phyloP scores from a whole-genome alignment of 257 asterid genomes.

The Hygrophila difformis region DNA sequence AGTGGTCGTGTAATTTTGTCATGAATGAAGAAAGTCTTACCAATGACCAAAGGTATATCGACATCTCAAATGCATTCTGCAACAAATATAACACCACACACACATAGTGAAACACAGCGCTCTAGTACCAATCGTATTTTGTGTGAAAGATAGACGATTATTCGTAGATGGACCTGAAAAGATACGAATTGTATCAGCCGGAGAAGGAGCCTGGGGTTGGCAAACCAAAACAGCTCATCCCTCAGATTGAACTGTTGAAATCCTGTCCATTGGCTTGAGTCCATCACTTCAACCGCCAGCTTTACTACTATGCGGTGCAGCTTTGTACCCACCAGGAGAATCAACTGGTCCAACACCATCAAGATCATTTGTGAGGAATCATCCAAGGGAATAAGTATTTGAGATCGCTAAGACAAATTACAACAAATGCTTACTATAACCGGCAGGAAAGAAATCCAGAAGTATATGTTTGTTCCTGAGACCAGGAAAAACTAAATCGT shows the following conservation, averaged over 20 bases:
- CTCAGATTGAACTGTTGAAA: conserved; percentile 58
- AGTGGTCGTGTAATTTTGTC: no score
- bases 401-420: not conserved
- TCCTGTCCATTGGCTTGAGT: conserved; percentile 47
- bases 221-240: conserved; percentile 96
- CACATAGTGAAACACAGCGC: not conserved
- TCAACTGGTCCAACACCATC: conserved; percentile 38
- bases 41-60: conserved; percentile 74
- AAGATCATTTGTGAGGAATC: conserved; percentile 2
- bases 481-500: conserved; percentile 13
- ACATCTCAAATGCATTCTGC: conserved; percentile 95
- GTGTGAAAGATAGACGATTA: not conserved
- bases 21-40: conserved; percentile 56
- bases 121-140: not conserved
- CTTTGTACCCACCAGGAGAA: conserved; percentile 81
- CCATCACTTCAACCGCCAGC: conserved; percentile 78
- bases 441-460: conserved; percentile 86
- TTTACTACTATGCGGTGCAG: conserved; percentile 77
- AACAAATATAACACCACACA: conserved; percentile 17
- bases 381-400: not conserved
- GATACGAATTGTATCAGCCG: conserved; percentile 72
- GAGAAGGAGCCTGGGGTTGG: conserved; percentile 72
- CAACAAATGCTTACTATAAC: conserved; percentile 42
- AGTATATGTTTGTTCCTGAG: conserved; percentile 85
- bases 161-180: conserved; percentile 54